Evolutionary conservation across 805 yeast species (phyloP), one percentile per base, ranked within the genome.

Genomic region (Wickerhamomyces sydowiorum): DNA sequence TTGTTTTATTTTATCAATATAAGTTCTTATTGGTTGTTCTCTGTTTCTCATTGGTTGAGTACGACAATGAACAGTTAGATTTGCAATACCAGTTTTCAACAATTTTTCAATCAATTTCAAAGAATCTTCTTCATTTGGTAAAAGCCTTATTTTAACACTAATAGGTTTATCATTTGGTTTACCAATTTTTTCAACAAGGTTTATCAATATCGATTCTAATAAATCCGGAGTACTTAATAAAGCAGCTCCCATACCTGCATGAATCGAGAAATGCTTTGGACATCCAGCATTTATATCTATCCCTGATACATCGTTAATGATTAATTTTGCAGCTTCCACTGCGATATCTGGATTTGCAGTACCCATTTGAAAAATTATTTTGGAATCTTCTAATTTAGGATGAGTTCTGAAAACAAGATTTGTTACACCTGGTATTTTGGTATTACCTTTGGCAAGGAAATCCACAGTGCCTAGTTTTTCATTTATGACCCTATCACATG

Each of bases 221-320:
- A 76, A 65, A 36, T 86, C 96, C 0, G 98, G 97, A 0, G 90
- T 86, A 25, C 72, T 68, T 42, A 93, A 67, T 36, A 93, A 67
- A 1, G 96, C 97, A 3, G 98, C 96, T 5, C 99, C 99, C 98
- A 93, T 93, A 1, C 99, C 99, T 0, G 95, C 73, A 61, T 93
- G 99, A 3, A 89, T 73, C 1, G 95, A 85, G 56, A 93, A 93
- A 51, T 89, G 97, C 60, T 91, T 93, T 3, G 99, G 99, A 64
- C 99, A 93, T 5, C 99, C 99, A 23, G 96, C 88, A 61, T 93
- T 93, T 44, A 93, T 73, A 59, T 93, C 99, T 5, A 93, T 84
- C 8, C 95, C 98, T 48, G 79, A 89, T 3, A 93, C 98, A 61
- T 93, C 98, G 1, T 70, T 57, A 8, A 90, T 87, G 3, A 93